phyloP scores from a whole-genome alignment of 345 rosid genomes.

The Syzygium grande region DNA sequence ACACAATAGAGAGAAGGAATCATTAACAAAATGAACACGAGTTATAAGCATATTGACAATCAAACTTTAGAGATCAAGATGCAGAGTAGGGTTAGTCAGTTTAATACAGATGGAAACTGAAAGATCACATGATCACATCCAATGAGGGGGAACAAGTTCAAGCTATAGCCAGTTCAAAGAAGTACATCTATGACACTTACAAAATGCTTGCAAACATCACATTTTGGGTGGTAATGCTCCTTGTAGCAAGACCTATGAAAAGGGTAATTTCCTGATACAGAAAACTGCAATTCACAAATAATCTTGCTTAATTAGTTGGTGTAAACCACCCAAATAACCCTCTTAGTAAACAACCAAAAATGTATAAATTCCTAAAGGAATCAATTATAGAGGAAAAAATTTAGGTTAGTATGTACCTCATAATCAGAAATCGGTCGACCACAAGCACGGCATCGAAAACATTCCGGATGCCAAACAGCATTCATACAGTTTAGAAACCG shows the following conservation, averaged over 20 bases:
- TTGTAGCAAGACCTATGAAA: conserved; percentile 85
- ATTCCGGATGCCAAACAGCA: conserved; percentile 90
- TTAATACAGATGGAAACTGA: not conserved
- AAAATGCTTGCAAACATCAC: conserved; percentile 86
- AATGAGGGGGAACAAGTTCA: not conserved
- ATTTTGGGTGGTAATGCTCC: conserved; percentile 87
- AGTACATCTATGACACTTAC: conserved; percentile 35
- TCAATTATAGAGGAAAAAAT: not conserved
- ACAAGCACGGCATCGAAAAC: conserved; percentile 82
- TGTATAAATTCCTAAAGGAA: not conserved
- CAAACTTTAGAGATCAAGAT: not conserved
- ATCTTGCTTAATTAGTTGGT: conserved; percentile 5
- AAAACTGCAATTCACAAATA: conserved; percentile 43
- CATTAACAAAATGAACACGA: not conserved
- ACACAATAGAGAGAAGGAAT: not conserved
- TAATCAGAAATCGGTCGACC: conserved; percentile 75
- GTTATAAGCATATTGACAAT: not conserved
- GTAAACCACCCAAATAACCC: not conserved
- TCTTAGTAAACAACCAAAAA: not conserved
- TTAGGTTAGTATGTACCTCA: conserved; percentile 44
- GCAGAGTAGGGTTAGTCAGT: not conserved
- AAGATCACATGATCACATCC: not conserved
- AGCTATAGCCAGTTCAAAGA: not conserved
- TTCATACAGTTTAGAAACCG: conserved; percentile 74
- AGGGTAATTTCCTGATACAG: conserved; percentile 73